Conservation (phyloP, 495 filamentous ascomycete genomes). For the Neurospora africana region DNA sequence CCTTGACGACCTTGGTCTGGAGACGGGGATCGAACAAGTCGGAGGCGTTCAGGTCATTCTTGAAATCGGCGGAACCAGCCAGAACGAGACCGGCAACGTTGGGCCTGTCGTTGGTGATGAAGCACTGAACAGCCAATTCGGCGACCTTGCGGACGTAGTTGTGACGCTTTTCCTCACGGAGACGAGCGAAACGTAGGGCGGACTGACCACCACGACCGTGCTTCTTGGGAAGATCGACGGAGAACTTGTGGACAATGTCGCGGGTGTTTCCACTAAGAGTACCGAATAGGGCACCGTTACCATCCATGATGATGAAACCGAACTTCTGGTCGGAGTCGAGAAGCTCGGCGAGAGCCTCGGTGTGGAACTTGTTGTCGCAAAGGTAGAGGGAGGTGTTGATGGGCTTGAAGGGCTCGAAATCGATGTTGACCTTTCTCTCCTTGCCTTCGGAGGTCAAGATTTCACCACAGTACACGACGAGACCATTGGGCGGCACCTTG, state of each 20-base stretch:
- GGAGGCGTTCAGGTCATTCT: constrained; percentile 95
- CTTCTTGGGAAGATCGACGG: constrained; percentile 96
- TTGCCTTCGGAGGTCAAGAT: constrained; percentile 98
- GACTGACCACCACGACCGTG: constrained; percentile 99
- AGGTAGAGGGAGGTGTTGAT: constrained; percentile 99
- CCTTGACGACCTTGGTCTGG: constrained; percentile 92
- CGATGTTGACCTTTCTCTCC: constrained; percentile 98
- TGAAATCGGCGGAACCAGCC: constrained; percentile 97
- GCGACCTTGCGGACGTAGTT: constrained; percentile 99
- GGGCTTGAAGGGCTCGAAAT: constrained; percentile 98
- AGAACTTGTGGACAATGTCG: constrained; percentile 95
- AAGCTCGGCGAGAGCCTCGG: constrained; percentile 89
- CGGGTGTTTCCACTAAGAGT: constrained; percentile 94
- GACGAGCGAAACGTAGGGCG: constrained; percentile 95
- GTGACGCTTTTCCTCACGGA: constrained; percentile 98
- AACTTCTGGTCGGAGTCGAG: constrained; percentile 98
- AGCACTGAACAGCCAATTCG: constrained; percentile 95
- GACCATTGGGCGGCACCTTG: constrained; percentile 92
- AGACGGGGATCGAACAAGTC: constrained; percentile 93
- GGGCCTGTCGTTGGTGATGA: constrained; percentile 94
- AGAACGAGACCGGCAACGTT: constrained; percentile 92
- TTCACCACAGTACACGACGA: constrained; percentile 99
- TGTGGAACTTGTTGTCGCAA: constrained; percentile 99
- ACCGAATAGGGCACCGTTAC: constrained; percentile 93
- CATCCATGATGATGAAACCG: constrained; percentile 99